These are phyloP conservation scores for Calophaca sinica DNA, from an alignment of 306 rosid species.

Conservation along the genomic window DNA sequence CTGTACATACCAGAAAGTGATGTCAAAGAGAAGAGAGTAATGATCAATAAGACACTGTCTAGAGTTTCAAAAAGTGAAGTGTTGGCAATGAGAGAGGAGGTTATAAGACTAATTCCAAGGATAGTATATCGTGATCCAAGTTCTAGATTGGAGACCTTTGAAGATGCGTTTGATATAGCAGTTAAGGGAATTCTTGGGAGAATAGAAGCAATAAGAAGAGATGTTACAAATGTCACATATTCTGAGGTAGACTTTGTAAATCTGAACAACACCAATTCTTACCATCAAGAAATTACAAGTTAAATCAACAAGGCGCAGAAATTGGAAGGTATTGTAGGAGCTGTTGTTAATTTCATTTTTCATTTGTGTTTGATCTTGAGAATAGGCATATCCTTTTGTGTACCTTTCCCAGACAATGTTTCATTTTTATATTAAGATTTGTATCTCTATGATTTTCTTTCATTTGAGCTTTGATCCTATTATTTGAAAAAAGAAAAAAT, in stretches of 20 bases:
- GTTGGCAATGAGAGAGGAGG: constrained; percentile 52
- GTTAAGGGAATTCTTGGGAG: constrained; percentile 57
- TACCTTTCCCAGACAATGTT: neutral
- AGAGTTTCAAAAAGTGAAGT: constrained; percentile 38
- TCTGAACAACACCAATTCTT: neutral
- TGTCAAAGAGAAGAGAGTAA: constrained; percentile 34
- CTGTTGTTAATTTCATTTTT: neutral
- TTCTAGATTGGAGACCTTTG: constrained; percentile 41
- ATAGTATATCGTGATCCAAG: constrained; percentile 54
- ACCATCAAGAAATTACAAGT: neutral
- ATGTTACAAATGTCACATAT: constrained; percentile 2
- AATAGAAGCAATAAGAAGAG: constrained; percentile 45
- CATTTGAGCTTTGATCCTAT: neutral
- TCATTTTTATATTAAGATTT: neutral
- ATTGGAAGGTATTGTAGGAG: constrained; percentile 4
- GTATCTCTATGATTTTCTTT: neutral
- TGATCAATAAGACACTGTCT: constrained; percentile 49
- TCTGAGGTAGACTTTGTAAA: neutral
- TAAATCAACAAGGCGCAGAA: constrained; percentile 16
- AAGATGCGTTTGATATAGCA: constrained; percentile 67
- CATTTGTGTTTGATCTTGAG: constrained; percentile 12
- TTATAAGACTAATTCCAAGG: constrained; percentile 58
- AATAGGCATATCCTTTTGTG: neutral
- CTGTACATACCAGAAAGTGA: constrained; percentile 45
- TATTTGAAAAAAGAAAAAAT: no score